Evolutionary conservation across 2,329 filamentous ascomycete species (phyloP).

Genomic region (Fusarium sp.): DNA sequence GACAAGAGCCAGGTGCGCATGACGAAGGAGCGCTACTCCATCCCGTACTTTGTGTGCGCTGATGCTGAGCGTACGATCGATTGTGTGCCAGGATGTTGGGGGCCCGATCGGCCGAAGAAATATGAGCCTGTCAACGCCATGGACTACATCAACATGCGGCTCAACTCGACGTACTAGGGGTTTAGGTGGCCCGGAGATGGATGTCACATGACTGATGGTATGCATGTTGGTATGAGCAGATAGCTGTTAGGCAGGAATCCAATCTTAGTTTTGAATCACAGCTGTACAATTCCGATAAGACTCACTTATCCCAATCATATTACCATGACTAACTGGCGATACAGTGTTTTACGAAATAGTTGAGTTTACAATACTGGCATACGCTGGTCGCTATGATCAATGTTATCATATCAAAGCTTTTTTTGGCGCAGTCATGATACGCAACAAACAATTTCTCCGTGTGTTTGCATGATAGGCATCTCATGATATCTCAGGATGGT

Average conservation of each 20-base stretch:
- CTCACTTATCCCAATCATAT: neutral
- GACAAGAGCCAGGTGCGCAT: conserved; percentile 49
- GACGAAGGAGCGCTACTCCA: conserved; percentile 55
- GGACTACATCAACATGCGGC: conserved; percentile 46
- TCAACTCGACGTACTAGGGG: conserved; percentile 38
- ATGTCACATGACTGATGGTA: neutral
- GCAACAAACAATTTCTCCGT: neutral
- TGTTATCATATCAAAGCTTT: neutral
- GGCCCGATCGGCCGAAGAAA: conserved; percentile 54
- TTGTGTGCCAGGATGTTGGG: neutral
- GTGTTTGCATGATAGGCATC: neutral
- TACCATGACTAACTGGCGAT: neutral
- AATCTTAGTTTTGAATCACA: neutral
- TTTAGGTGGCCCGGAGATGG: neutral
- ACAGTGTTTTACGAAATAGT: neutral
- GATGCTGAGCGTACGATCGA: conserved; percentile 54
- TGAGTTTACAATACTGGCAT: neutral
- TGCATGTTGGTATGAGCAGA: neutral
- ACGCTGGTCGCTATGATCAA: neutral
- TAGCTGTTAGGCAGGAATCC: neutral
- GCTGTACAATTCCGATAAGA: neutral
- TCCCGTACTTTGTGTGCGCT: conserved; percentile 62
- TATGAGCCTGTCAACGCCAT: conserved; percentile 57
- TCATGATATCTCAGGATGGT: neutral
- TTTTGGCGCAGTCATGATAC: neutral